A percentile compares a stretch with the other conserved stretches of the same genome.
Conservation (phyloP, 2,329 filamentous ascomycete genomes). For the Penicillium sp. region DNA sequence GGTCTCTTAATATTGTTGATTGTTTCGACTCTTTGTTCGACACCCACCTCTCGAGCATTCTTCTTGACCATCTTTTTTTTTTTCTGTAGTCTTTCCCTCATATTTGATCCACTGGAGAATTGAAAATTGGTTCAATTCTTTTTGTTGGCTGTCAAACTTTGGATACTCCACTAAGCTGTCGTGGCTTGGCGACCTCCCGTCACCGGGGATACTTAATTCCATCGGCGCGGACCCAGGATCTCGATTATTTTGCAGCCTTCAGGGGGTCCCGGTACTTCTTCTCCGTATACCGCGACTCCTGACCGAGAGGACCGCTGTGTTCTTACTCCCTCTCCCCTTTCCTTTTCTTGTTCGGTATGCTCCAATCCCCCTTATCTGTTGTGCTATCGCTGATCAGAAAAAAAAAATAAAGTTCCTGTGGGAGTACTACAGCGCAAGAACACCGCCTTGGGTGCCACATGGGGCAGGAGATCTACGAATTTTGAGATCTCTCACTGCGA, state of each 20-base stretch:
- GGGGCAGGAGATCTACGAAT: constrained; percentile 19
- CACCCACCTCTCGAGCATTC: neutral
- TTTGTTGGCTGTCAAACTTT: neutral
- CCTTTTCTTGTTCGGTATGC: constrained; percentile 5
- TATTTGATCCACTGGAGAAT: neutral
- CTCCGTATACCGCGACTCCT: constrained; percentile 14
- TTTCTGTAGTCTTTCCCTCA: neutral
- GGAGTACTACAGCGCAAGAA: constrained; percentile 14
- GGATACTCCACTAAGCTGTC: neutral
- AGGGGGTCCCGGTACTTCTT: constrained; percentile 23
- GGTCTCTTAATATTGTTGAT: constrained; percentile 1
- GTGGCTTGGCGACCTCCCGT: constrained; percentile 5
- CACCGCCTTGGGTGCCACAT: constrained; percentile 22
- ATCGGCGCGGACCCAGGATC: constrained; percentile 18
- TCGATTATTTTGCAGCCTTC: constrained; percentile 27
- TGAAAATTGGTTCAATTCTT: neutral
- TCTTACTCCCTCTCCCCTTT: constrained; percentile 1
- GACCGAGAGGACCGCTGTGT: constrained; percentile 6
- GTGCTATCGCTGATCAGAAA: constrained; percentile 5
- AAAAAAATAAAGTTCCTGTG: constrained; percentile 10
- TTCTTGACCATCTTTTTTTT: neutral
- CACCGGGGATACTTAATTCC: constrained; percentile 30
- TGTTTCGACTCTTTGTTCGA: neutral
- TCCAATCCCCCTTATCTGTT: neutral
- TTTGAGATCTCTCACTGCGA: constrained; percentile 2